These are phyloP conservation scores for Exserohilum rostratum DNA, from an alignment of 2,329 filamentous ascomycete genomes.

Conservation along the genomic window DNA sequence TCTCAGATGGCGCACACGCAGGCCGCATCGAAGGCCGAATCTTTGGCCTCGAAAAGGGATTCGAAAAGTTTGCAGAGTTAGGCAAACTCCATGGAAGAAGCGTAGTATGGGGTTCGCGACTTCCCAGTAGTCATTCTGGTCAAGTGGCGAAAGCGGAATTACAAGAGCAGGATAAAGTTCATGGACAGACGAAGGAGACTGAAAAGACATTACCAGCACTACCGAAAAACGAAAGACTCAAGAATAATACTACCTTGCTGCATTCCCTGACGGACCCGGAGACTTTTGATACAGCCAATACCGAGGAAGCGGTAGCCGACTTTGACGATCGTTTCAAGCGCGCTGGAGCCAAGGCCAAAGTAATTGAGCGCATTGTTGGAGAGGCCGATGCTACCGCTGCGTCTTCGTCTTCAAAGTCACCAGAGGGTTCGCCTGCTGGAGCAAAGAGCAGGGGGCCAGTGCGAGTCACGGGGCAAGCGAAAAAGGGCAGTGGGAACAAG, in stretches of 20 bases:
- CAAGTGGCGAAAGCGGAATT: neutral
- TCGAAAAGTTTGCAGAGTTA: slow-evolving; percentile 86
- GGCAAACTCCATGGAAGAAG: slow-evolving; percentile 79
- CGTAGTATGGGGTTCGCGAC: slow-evolving; percentile 79
- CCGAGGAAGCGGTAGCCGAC: slow-evolving; percentile 86
- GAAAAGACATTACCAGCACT: slow-evolving; percentile 52
- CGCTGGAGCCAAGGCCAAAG: slow-evolving; percentile 80
- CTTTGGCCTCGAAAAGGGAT: slow-evolving; percentile 90
- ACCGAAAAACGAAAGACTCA: slow-evolving; percentile 67
- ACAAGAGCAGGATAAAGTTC: neutral
- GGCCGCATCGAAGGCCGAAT: slow-evolving; percentile 87
- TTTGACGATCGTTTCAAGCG: slow-evolving; percentile 88
- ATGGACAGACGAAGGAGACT: neutral
- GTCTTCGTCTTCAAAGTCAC: slow-evolving; percentile 11
- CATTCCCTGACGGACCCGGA: slow-evolving; percentile 79
- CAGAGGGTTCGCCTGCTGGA: slow-evolving; percentile 39
- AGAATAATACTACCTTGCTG: slow-evolving; percentile 76
- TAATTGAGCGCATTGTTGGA: slow-evolving; percentile 75
- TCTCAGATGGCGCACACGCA: slow-evolving; percentile 74
- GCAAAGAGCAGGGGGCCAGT: slow-evolving; percentile 22
- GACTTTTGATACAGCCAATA: slow-evolving; percentile 79
- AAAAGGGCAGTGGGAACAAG: slow-evolving; percentile 19
- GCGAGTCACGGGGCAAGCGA: slow-evolving; percentile 22
- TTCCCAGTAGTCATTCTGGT: slow-evolving; percentile 49
- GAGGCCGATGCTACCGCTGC: slow-evolving; percentile 15